phyloP scores from a whole-genome alignment of 176 grass and related monocot genomes.

The Triticum dicoccoides region DNA sequence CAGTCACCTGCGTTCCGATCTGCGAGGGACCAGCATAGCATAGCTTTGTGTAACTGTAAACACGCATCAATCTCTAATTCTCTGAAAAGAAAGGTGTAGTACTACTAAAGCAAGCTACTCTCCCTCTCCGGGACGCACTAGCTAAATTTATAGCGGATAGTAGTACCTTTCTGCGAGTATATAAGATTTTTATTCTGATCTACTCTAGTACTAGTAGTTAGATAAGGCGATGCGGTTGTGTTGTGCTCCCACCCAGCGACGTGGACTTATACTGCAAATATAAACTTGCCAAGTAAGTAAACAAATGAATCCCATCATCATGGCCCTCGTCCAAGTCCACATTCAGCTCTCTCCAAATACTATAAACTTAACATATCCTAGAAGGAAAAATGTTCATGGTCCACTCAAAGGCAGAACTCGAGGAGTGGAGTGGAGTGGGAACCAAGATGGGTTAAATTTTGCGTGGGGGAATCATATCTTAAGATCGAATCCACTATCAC shows the following conservation, averaged over 20 bases:
- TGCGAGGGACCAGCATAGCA: background rate
- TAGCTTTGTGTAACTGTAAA: background rate
- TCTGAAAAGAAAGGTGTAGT: background rate
- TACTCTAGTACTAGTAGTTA: too few species aligned
- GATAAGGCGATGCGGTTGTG: background rate
- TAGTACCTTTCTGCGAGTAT: background rate
- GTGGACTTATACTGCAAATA: background rate
- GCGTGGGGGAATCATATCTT: too few species aligned
- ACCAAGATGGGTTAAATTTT: background rate
- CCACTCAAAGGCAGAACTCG: background rate
- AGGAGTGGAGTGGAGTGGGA: background rate
- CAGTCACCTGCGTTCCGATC: slow-evolving; percentile 13
- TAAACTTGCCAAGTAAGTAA: background rate
- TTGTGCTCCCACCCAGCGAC: background rate
- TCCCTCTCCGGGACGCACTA: background rate
- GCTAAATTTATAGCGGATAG: background rate
- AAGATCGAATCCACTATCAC: slow-evolving; percentile 21
- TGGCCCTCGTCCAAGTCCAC: slow-evolving; percentile 1
- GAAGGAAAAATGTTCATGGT: background rate
- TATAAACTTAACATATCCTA: background rate
- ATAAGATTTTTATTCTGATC: background rate
- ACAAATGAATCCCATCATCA: background rate
- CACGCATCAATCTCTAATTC: background rate
- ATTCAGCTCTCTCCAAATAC: background rate
- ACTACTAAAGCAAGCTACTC: too few species aligned